These are phyloP conservation scores for Mortierella claussenii DNA, from an alignment of 192 early-diverging fungal genomes.

Conservation along the genomic window DNA sequence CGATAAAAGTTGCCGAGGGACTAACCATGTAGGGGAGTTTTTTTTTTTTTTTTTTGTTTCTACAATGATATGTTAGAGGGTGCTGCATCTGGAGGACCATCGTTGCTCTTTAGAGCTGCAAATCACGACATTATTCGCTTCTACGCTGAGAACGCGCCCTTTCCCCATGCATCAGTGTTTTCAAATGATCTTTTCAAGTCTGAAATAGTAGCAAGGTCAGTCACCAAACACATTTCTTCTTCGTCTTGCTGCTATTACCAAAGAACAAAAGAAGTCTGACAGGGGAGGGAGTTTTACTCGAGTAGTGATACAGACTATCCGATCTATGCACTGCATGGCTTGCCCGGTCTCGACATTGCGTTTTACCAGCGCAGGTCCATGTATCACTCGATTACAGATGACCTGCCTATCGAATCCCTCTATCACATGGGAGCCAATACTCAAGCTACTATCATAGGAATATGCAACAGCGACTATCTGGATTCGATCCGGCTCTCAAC, in stretches of 20 bases:
- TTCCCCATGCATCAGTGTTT: conserved; percentile 67
- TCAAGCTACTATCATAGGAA: conserved; percentile 39
- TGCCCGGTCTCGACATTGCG: conserved; percentile 75
- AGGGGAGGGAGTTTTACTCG: too few relatives aligned
- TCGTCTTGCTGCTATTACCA: neutral
- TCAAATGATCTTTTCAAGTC: conserved; percentile 67
- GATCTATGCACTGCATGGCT: conserved; percentile 60
- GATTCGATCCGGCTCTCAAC: neutral
- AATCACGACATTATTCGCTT: conserved; percentile 49
- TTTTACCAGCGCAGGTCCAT: conserved; percentile 69
- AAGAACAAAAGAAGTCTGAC: too few relatives aligned
- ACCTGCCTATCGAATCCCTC: conserved; percentile 60
- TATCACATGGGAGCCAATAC: conserved; percentile 73
- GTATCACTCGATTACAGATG: conserved; percentile 67
- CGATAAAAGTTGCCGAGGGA: too few relatives aligned
- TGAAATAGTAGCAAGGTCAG: conserved; percentile 61
- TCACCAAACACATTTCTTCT: neutral
- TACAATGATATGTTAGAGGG: too few relatives aligned
- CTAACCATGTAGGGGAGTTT: too few relatives aligned
- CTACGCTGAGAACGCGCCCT: conserved; percentile 60
- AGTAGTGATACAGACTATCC: conserved; percentile 72
- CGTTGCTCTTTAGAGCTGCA: conserved; percentile 66
- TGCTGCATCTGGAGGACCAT: conserved; percentile 76
- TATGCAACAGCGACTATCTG: conserved; percentile 46
- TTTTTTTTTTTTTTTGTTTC: neutral